Percentiles rank a stretch among this genome's conserved stretches.
phyloP scores from a whole-genome alignment of 495 filamentous ascomycete genomes.

The Echria macrotheca region DNA sequence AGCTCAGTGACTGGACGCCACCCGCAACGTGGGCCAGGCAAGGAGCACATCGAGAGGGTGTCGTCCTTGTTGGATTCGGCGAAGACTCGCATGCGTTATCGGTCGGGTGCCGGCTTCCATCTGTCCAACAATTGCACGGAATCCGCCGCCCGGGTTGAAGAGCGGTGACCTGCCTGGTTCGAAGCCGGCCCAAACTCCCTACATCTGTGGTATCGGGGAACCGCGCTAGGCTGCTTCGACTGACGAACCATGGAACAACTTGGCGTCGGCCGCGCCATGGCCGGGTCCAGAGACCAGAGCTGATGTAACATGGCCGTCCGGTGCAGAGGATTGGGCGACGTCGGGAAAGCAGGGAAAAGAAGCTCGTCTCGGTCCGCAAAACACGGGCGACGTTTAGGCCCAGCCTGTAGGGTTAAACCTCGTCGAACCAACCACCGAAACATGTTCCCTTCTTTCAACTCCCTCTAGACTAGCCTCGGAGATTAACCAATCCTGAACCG shows the following conservation, averaged over 20 bases:
- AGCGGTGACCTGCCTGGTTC: no score
- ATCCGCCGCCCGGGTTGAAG: no score
- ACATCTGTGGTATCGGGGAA: conserved; percentile 8
- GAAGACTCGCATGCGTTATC: no score
- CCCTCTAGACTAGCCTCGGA: no score
- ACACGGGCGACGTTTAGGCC: neutral
- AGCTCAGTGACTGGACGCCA: no score
- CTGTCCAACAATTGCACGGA: no score
- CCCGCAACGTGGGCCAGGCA: no score
- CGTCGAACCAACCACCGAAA: neutral
- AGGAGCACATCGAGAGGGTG: no score
- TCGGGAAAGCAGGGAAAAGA: neutral
- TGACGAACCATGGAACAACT: neutral
- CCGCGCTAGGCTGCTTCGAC: neutral
- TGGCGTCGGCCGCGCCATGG: neutral
- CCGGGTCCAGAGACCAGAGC: neutral
- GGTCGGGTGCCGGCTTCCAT: no score
- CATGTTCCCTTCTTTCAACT: no score
- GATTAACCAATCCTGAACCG: no score
- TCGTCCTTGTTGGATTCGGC: no score
- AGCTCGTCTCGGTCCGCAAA: neutral
- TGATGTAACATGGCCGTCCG: conserved; percentile 7
- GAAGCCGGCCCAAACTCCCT: conserved; percentile 5
- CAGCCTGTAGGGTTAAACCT: neutral
- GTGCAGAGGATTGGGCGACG: neutral